phyloP scores from a whole-genome alignment of 2,329 filamentous ascomycete genomes.

The Ceratocystis eucalypticola region DNA sequence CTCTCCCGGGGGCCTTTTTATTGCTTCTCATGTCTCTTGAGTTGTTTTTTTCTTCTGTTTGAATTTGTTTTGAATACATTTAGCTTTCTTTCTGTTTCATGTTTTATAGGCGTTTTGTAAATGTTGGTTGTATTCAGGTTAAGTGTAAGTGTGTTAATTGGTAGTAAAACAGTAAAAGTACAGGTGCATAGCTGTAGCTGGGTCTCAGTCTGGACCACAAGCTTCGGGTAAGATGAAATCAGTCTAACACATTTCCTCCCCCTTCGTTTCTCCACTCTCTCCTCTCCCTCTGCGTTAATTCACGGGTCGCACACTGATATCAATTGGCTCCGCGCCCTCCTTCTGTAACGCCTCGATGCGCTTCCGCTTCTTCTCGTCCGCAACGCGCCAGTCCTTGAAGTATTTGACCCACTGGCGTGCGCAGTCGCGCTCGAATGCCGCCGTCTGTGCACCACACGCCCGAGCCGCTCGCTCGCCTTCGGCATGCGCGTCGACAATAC shows the following conservation, averaged over 20 bases:
- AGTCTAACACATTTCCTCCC: background rate
- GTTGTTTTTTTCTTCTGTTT: conserved; percentile 3
- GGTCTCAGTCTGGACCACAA: background rate
- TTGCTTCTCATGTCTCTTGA: background rate
- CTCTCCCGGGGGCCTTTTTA: background rate
- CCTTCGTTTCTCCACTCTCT: background rate
- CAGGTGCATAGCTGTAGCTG: background rate
- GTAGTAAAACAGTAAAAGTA: conserved; percentile 1
- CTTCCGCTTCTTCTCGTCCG: conserved; percentile 74
- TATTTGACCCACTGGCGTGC: conserved; percentile 92
- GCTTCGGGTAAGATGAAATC: background rate
- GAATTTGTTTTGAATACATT: conserved; percentile 11
- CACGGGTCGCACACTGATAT: conserved; percentile 13
- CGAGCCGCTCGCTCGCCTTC: conserved; percentile 28
- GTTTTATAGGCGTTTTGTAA: conserved; percentile 3
- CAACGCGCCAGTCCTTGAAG: conserved; percentile 92
- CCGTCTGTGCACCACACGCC: conserved; percentile 31
- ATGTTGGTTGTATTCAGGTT: background rate
- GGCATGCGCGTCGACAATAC: conserved; percentile 55
- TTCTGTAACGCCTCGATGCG: conserved; percentile 61
- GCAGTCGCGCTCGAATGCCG: conserved; percentile 69
- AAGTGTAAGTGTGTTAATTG: background rate
- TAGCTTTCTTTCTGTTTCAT: conserved; percentile 6
- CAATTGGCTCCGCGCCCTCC: conserved; percentile 45
- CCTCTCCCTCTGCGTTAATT: background rate